Evolutionary conservation across 2,329 filamentous ascomycete species (phyloP).

Genomic region (Hymenoscyphus infarciens): DNA sequence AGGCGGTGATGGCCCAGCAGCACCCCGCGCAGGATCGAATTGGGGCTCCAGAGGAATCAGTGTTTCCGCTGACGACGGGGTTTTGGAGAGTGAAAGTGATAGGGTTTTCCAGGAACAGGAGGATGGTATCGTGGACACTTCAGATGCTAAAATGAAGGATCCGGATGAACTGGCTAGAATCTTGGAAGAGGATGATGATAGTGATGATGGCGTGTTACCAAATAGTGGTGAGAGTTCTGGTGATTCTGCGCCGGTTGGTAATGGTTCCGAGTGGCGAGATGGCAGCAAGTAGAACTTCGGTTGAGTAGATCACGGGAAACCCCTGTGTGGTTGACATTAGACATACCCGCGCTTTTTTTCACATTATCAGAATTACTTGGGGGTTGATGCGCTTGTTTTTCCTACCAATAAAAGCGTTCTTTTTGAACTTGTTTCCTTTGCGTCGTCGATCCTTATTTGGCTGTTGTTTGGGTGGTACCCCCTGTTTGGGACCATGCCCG

Average conservation of each 20-base stretch:
- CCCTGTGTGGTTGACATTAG: not conserved
- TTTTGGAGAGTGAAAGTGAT: conserved; percentile 49
- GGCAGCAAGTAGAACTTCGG: conserved; percentile 13
- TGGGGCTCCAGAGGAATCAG: conserved; percentile 65
- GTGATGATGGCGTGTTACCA: conserved; percentile 23
- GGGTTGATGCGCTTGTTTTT: not conserved
- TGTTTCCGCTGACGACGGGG: conserved; percentile 61
- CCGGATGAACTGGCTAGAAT: conserved; percentile 61
- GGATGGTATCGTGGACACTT: conserved; percentile 44
- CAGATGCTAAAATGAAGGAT: conserved; percentile 63
- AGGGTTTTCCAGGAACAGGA: conserved; percentile 40
- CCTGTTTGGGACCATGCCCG: too few relatives aligned
- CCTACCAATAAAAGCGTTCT: not conserved
- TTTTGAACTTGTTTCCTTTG: not conserved
- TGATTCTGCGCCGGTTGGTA: conserved; percentile 21
- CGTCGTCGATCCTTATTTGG: not conserved
- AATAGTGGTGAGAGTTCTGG: conserved; percentile 9
- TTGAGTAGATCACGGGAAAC: not conserved
- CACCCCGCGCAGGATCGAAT: conserved; percentile 25
- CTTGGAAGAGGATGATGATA: conserved; percentile 51
- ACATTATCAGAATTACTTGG: not conserved
- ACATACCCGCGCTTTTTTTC: not conserved
- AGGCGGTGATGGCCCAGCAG: conserved; percentile 25
- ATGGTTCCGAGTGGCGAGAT: conserved; percentile 30
- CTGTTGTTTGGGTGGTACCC: not conserved